Evolutionary conservation across 495 filamentous ascomycete genomes (phyloP), one percentile per base, ranked within the genome.

Genomic region (Jackrogersella multiformis): DNA sequence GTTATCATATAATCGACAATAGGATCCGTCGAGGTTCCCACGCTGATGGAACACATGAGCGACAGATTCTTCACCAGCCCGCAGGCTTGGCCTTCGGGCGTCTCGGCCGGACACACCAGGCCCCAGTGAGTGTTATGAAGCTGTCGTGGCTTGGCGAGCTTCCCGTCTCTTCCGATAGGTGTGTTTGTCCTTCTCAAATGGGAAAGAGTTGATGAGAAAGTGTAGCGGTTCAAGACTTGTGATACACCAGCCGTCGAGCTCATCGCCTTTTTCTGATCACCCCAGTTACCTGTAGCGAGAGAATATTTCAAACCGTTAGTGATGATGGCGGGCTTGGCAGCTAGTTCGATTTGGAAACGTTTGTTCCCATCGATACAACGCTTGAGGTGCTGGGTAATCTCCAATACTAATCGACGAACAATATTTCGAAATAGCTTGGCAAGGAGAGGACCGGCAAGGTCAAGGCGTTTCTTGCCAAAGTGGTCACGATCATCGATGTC

Each of bases 101-200:
- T 99, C 73, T 99, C 95, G 21, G 95, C 95, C 20, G 95, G 95
- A 76, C 95, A 99, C 5, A 99, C 94, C 63, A 98, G 80, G 53
- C 95, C 95, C 96, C 96, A 99, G 76, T 99, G 95, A 0, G 95
- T 97, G 77, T 98, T 98, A 81, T 99, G 95, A 45, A 99, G 87
- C 78, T 98, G 96, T 49, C 95, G 91, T 2, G 95, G 95, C 77
- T 98, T 98, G 38, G 96, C 96, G 66, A 99, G 92, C 78, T 99
- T 99, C 58, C 95, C 96, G 75, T 98, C 96, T 76, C 96, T 88
- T 26, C 96, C 95, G 69, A 99, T 97, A 0, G 96, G 95, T 0
- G 96, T 98, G 76, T 99, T 98, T 10, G 96, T 99, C 63, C 95
- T 88, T 61, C 96, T 88, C 72, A 99, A 84, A 89, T 98, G 96